Base-by-base conservation (phyloP, 192 early-diverging fungal species). In the Coemansia sp. region DNA sequence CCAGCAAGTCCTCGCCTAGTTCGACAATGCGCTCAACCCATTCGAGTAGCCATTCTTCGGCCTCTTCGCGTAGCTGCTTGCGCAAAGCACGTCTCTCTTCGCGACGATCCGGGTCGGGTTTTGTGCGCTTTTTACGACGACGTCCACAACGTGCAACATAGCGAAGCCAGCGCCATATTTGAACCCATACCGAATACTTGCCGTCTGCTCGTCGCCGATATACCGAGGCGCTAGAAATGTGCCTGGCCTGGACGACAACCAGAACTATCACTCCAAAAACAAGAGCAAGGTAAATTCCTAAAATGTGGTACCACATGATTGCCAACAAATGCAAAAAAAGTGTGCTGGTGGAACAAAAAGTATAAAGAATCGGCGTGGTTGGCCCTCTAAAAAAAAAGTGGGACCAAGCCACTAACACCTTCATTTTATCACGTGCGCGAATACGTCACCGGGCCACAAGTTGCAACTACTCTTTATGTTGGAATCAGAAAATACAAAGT, bases 1-100 rank as follows among this genome's bases (percentile, higher is more conserved):
- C 75, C 33, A 78, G 34, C 39, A 71, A 55, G 40, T 78, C 75
- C n/a, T 78, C 75, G 47, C 73, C 73, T 14, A 77, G 67, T 64
- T 77, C 73, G 14, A 77, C 73, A 44, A 77, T 70, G 21, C 52
- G 54, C 45, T 77, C 73, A 4, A 77, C 53, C 67, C 67, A 70
- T 60, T 77, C 57, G 11, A 60, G 47, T 22, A 77, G 52, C 73
- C 73, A 77, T 42, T 77, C 73, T 24, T 77, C 67, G 18, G 73
- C 73, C 25, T 77, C 73, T 54, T 77, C 73, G 45, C 73, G 73
- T 30, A 77, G 50, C 57, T 70, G 67, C 50, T 62, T 61, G 30
- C 73, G 73, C 38, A 77, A 50, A 3, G 73, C 73, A 7, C 73
- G 67, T 18, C 73, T 55, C 50, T 77, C 73, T 41, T 77, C 73